Conservation (phyloP, 495 filamentous ascomycete genomes). For the Penicillium macrosclerotiorum region DNA sequence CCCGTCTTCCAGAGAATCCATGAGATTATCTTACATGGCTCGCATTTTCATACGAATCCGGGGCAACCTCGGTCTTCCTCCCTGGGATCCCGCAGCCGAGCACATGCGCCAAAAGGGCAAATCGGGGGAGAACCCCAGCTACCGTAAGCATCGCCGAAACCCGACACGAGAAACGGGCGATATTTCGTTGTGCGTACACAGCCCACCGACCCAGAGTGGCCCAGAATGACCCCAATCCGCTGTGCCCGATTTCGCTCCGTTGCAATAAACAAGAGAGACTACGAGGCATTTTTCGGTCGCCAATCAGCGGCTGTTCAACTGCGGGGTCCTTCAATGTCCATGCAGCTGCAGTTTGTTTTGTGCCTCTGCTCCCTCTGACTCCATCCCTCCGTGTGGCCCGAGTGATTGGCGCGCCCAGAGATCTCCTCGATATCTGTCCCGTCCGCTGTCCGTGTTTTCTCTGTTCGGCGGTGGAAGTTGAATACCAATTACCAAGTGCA, state of each 20-base stretch:
- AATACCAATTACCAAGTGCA: no score
- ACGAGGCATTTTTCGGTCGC: conserved; percentile 22
- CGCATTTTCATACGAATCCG: neutral
- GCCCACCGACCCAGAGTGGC: no score
- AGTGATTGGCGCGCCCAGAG: no score
- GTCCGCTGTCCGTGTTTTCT: no score
- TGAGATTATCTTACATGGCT: no score
- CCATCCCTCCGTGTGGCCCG: no score
- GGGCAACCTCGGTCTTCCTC: conserved; percentile 1
- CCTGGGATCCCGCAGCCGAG: neutral
- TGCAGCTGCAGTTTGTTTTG: neutral
- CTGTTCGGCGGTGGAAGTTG: neutral
- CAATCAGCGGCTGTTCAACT: conserved; percentile 6
- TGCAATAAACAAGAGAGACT: conserved; percentile 7
- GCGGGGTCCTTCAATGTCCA: neutral
- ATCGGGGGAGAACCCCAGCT: neutral
- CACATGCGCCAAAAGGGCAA: conserved; percentile 3
- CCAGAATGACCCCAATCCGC: no score
- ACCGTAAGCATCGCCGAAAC: neutral
- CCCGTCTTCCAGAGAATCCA: no score
- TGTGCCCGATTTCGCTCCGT: neutral
- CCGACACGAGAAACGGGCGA: neutral
- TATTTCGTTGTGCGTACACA: no score
- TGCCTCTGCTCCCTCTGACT: no score
- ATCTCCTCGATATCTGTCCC: no score